Percentiles rank a stretch among this genome's conserved stretches.
These are phyloP conservation scores for Aquilaria agallochum DNA, from an alignment of 441 rosid genomes.

Conservation along the genomic window DNA sequence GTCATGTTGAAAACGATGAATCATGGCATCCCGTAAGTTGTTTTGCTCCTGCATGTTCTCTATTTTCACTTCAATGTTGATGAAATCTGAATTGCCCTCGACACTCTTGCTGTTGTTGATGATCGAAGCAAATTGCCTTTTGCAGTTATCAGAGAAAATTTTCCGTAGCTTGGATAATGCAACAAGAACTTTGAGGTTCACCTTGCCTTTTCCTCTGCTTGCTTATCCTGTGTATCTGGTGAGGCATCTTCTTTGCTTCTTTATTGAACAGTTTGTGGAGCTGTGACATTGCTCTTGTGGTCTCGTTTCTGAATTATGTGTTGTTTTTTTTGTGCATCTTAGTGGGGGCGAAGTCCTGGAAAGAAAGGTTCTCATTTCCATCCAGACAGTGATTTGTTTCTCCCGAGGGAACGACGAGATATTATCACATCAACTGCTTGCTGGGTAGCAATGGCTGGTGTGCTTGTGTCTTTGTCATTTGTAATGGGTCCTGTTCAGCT, in stretches of 20 bases:
- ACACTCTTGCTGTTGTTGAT: background rate
- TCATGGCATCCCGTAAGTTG: constrained; percentile 85
- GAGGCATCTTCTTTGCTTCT: constrained; percentile 5
- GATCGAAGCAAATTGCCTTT: too few species aligned
- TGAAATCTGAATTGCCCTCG: background rate
- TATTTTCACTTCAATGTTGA: background rate
- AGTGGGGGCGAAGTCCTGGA: constrained; percentile 70
- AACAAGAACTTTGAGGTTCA: constrained; percentile 46
- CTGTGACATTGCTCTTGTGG: background rate
- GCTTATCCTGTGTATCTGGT: constrained; percentile 77
- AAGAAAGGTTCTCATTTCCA: constrained; percentile 65
- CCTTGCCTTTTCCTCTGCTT: constrained; percentile 57
- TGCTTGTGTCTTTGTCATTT: constrained; percentile 41
- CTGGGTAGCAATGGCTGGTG: constrained; percentile 59
- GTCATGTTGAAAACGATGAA: constrained; percentile 95
- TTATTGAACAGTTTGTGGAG: background rate
- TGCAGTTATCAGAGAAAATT: constrained; percentile 76
- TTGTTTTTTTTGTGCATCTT: constrained; percentile 11
- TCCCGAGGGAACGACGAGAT: constrained; percentile 46
- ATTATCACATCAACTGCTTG: constrained; percentile 61
- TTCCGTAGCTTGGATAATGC: constrained; percentile 52
- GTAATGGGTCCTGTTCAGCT: constrained; percentile 50
- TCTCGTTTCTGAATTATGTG: background rate
- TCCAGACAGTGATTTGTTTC: constrained; percentile 58
- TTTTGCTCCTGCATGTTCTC: background rate